Base-by-base conservation (phyloP, 768 basidiomycete species). In the Tricholoma bakamatsutake region DNA sequence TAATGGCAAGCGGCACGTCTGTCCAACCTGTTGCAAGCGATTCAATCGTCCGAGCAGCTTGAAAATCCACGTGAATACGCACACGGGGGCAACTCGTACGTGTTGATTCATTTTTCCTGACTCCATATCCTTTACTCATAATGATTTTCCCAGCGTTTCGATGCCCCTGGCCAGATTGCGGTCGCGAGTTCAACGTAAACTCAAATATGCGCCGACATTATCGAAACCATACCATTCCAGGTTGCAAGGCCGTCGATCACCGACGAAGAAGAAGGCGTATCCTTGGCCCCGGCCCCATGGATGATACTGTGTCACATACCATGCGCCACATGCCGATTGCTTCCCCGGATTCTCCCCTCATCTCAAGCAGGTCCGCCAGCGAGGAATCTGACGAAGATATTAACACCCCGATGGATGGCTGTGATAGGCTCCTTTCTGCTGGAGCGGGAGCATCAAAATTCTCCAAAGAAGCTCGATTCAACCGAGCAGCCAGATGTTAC, bases 171-270 rank as follows among this genome's bases (percentile, higher is more conserved):
- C 85, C 84, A 5, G 79, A 82, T 42, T 90, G 88, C 65, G 85
- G 84, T 37, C 79, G 87, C 33, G 81, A 85, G 57, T 91, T 91
- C 71, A 90, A 89, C 59, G 90, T 90, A 47, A 88, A 89, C 65
- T 88, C 87, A 0, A 92, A 91, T 67, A 91, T 90, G 89, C 79
- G 89, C 30, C 75, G 89, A 5, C 89, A 91, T 62, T 85, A 83
- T 65, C 76, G 87, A 45, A 90, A 87, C 66, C 88, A 90, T 51
- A 71, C 70, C 1, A 55, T 70, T 3, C 69, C 73, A 21, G 69
- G 72, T 2, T 57, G 63, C 4, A 65, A 67, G 33, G 58, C 59
- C 10, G 42, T 50, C 8, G 64, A 64, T 8, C 68, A 68, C 17
- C 61, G 62, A 48, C 62, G 65, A 4, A 67, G 67, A 5, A 62